Evolutionary conservation across 2,329 filamentous ascomycete species (phyloP).

Genomic region (Madurella fahalii): DNA sequence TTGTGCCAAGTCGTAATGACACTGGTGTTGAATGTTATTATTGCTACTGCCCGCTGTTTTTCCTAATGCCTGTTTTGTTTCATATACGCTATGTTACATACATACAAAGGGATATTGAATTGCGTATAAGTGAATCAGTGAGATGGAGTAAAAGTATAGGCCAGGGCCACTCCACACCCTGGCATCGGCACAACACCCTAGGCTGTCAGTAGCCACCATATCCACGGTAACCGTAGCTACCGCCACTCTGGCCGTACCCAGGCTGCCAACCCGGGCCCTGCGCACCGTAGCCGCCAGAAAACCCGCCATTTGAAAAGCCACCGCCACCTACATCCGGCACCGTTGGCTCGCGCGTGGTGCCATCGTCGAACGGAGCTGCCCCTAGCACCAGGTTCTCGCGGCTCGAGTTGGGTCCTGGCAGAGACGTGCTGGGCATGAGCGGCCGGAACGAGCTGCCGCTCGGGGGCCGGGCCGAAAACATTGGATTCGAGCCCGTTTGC

Average conservation of each 20-base stretch:
- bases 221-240: constrained; percentile 3
- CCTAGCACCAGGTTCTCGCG: constrained; percentile 37
- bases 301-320: not conserved
- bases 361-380: constrained; percentile 37
- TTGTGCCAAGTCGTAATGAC: too few relatives aligned
- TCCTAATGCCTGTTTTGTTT: too few relatives aligned
- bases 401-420: constrained; percentile 30
- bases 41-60: too few relatives aligned
- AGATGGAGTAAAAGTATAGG: too few relatives aligned
- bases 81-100: not conserved
- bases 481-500: constrained; percentile 1
- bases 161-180: too few relatives aligned
- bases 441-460: constrained; percentile 31
- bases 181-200: not conserved
- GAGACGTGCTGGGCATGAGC: constrained; percentile 34
- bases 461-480: constrained; percentile 7
- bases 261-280: not conserved
- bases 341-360: constrained; percentile 34
- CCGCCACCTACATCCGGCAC: constrained; percentile 29
- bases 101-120: not conserved
- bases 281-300: not conserved
- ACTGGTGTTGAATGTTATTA: too few relatives aligned
- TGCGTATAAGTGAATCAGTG: too few relatives aligned
- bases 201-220: constrained; percentile 7
- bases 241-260: not conserved